phyloP scores from a whole-genome alignment of 2,329 filamentous ascomycete species.

The Sporothrix brasiliensis region DNA sequence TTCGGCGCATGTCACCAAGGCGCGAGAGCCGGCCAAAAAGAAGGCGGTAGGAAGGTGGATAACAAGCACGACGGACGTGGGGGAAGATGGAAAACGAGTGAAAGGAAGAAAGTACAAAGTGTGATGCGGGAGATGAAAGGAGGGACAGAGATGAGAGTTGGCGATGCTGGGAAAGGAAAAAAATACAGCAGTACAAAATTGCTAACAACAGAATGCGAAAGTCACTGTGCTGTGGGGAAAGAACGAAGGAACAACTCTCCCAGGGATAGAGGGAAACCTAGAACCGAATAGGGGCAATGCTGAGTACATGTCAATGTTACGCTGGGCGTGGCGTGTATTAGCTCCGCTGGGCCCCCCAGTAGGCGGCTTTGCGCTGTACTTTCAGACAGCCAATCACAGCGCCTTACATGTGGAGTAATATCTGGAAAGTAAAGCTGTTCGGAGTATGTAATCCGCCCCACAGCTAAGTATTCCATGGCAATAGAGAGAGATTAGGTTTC shows the following conservation, averaged over 20 bases:
- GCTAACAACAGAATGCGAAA: background rate
- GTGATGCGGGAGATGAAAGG: too few relatives aligned
- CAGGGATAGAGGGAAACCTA: constrained; percentile 6
- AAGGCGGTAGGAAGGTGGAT: background rate
- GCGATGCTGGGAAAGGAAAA: background rate
- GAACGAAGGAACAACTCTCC: constrained; percentile 1
- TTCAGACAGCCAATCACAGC: too few relatives aligned
- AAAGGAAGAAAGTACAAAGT: background rate
- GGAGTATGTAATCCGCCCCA: too few relatives aligned
- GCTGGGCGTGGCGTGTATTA: background rate
- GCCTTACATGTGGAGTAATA: too few relatives aligned
- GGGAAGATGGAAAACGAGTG: background rate
- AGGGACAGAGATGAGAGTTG: constrained; percentile 1
- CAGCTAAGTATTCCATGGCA: too few relatives aligned
- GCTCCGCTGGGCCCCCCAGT: too few relatives aligned
- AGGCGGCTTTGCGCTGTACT: too few relatives aligned
- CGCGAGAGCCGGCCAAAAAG: background rate
- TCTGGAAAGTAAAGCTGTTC: too few relatives aligned
- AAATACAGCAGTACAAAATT: constrained; percentile 3
- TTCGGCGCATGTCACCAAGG: constrained; percentile 60
- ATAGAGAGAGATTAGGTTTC: too few relatives aligned
- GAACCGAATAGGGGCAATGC: constrained; percentile 19
- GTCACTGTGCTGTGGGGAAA: constrained; percentile 14
- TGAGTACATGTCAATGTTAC: background rate
- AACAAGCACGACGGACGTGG: background rate